Evolutionary conservation across 768 basidiomycete species (phyloP), one percentile per base, ranked within the genome.

Genomic region (Tulasnella sp.): DNA sequence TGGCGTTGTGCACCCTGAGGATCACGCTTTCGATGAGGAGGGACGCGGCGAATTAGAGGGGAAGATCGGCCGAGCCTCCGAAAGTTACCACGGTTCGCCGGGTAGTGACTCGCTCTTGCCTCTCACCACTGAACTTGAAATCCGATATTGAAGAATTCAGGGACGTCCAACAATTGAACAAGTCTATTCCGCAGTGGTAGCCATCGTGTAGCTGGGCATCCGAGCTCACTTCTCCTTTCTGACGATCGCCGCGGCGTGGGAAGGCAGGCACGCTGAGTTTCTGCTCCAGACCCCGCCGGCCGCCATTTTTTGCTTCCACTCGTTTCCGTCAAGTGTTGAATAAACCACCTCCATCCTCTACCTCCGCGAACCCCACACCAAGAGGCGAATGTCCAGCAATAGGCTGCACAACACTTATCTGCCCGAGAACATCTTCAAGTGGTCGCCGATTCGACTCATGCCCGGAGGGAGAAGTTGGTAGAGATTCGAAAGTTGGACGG

Each of bases 401-500:
- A 87, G 91, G 35, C 85, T 89, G n/a, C 85, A 90, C 11, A 92
- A 94, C 86, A 90, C 91, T 42, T 88, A 92, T 32, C 87, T 94
- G 20, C 87, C 94, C 77, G 84, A 86, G 2, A 90, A 91, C 82
- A 88, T 94, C 42, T 86, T 93, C 72, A 83, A 81, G 7, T 87
- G n/a, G n/a, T n/a, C n/a, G 87, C 87, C 0, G 84, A 81, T 11
- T 88, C 88, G 0, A 85, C 94, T 1, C 91, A 94, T 44, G 83
- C 86, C n/a, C 94, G n/a, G 92, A 86, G 89, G 46, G 89, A 89
- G 37, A 86, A 88, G 77, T 86, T 94, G 79, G 86, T 85, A 79
- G 83, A 83, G n/a, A n/a, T 95, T 79, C 92, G 90, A 82, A 85
- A 85, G n/a, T 10, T 85, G 91, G 75, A 95, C 83, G 91, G n/a